Evolutionary conservation across 2,329 filamentous ascomycete genomes (phyloP), one percentile per base, ranked within the genome.

Genomic region (Botrytis elliptica): DNA sequence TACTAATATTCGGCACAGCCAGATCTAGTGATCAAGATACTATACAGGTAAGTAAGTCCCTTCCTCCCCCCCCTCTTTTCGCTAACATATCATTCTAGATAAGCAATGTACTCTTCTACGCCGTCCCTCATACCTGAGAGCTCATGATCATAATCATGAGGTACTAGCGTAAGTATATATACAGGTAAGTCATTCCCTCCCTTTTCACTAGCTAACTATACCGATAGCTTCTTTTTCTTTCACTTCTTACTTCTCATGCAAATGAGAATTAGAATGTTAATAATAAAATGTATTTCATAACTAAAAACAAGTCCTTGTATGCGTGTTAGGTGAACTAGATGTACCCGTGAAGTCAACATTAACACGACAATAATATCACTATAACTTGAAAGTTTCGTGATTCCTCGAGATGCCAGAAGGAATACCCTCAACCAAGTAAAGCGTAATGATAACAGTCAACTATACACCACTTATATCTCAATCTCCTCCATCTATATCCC

Each of bases 21-120:
- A 49, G 3, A 3, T 49, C 20, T 1, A 0, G 1, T 1, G 1
- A 20, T 25, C 9, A 49, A 49, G 7, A 25, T 22, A 22, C 22
- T 25, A 49, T 49, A 10, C 8, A 49, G 46, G 20, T 10, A 49
- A 49, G 20, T 10, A 49, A 49, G 20, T 49, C 6, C 44, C 16
- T 38, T 14, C 46, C 7, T 8, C 2, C 6, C 6, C 46, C 46
- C 5, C 16, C 6, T 42, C 12, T 42, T 49, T 49, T 49, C 46
- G 46, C 46, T 49, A 49, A 49, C 8, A 3, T 3, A 25, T 49
- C 20, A 4, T 49, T 49, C 0, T 49, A 49, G 46, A 18, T 46
- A 46, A 49, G 22, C 46, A 3, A 49, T 1, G 5, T 49, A 25
- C 25, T 9, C 10, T 52, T 52, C 46, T 52, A 12, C 46, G 22